phyloP scores from a whole-genome alignment of 2,329 filamentous ascomycete species.

The Neofusicoccum sp. region DNA sequence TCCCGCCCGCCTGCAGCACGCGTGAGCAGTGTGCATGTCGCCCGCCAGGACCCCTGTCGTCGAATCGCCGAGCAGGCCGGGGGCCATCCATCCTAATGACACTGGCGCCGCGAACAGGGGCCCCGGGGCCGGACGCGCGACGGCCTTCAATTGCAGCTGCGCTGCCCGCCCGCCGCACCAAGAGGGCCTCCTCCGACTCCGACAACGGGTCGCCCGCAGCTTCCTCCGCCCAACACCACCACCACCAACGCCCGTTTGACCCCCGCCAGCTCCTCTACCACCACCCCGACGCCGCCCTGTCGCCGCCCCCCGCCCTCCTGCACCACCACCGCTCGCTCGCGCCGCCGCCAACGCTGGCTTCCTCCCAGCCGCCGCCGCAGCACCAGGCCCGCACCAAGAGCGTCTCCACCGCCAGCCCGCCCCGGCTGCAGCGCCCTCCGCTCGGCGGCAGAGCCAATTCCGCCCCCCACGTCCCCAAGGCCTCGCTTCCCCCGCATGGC shows the following conservation, averaged over 20 bases:
- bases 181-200: constrained; percentile 3
- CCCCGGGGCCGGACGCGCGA: background rate
- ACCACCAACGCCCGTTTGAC: background rate
- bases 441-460: constrained; percentile 33
- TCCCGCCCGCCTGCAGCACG: background rate
- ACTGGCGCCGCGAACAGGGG: constrained; percentile 12
- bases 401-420: constrained; percentile 18
- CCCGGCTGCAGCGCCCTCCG: constrained; percentile 2
- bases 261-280: background rate
- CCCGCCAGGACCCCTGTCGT: constrained; percentile 8
- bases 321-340: background rate
- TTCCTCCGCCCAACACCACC: background rate
- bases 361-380: constrained; percentile 5
- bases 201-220: background rate
- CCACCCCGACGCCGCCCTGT: background rate
- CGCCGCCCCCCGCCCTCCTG: background rate
- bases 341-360: constrained; percentile 5
- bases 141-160: constrained; percentile 9
- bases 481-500: constrained; percentile 7
- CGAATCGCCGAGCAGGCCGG: background rate
- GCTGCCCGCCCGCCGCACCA: background rate
- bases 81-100: constrained; percentile 1
- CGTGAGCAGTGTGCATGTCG: constrained; percentile 5
- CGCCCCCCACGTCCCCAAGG: constrained; percentile 37
- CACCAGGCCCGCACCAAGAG: constrained; percentile 13